Conservation (phyloP, 2,329 filamentous ascomycete genomes). For the Hypoxylon sp. region DNA sequence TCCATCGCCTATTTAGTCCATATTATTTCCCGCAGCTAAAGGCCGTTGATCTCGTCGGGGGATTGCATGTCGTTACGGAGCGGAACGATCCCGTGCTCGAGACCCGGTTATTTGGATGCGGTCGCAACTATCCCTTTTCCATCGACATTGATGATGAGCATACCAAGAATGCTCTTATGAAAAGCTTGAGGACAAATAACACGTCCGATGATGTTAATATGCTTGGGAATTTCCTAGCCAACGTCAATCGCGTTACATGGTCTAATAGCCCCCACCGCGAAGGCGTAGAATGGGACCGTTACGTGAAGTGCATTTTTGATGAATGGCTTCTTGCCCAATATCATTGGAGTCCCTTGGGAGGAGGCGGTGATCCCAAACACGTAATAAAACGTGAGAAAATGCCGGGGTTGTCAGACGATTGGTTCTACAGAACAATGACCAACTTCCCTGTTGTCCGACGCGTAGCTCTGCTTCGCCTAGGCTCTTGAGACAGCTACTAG, state of each 20-base stretch:
- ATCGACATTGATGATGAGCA: constrained; percentile 12
- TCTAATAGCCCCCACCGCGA: background rate
- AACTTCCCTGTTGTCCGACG: constrained; percentile 2
- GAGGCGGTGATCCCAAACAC: background rate
- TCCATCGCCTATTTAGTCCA: constrained; percentile 8
- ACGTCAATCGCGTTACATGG: background rate
- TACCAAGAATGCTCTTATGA: constrained; percentile 6
- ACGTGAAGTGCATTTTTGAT: background rate
- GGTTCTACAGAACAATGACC: constrained; percentile 3
- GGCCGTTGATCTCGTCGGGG: constrained; percentile 9
- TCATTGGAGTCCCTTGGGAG: background rate
- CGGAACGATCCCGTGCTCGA: constrained; percentile 17
- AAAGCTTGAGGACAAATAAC: background rate
- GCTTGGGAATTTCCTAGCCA: background rate
- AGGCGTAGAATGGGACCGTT: background rate
- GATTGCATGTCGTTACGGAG: background rate
- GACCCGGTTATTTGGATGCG: constrained; percentile 16
- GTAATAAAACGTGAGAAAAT: background rate
- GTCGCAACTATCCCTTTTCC: background rate
- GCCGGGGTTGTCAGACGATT: constrained; percentile 4
- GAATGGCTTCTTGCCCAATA: constrained; percentile 8
- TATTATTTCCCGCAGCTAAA: constrained; percentile 16
- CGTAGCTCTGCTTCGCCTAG: constrained; percentile 18
- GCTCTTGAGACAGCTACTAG: too few species aligned
- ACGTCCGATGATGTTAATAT: constrained; percentile 1